A percentile compares a stretch with the other conserved stretches of the same genome.
These are phyloP conservation scores for Ophiostoma perfectum DNA, from an alignment of 2,329 filamentous ascomycete genomes.

Conservation along the genomic window DNA sequence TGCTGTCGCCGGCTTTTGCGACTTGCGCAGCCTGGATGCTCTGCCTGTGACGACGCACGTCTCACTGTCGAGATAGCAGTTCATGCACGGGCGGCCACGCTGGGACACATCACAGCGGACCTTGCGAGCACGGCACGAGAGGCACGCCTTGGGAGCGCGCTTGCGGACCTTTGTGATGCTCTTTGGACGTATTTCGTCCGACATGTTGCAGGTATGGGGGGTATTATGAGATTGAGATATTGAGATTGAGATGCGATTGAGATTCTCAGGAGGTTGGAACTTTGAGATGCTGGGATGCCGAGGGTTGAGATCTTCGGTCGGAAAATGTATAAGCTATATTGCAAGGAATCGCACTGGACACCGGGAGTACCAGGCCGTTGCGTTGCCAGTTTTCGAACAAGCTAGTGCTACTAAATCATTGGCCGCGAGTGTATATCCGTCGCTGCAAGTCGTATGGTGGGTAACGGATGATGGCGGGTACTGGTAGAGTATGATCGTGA, in stretches of 20 bases:
- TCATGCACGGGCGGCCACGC: slow-evolving; percentile 46
- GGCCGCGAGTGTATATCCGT: slow-evolving; percentile 1
- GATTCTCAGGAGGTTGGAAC: not conserved
- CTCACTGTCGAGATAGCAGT: slow-evolving; percentile 48
- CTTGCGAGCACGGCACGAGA: slow-evolving; percentile 48
- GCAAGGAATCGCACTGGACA: not conserved
- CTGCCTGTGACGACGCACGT: slow-evolving; percentile 31
- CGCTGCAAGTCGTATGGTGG: not conserved
- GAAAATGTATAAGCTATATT: not conserved
- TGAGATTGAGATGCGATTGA: too few species aligned
- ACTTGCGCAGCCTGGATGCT: slow-evolving; percentile 22
- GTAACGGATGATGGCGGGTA: not conserved
- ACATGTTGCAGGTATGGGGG: slow-evolving; percentile 7
- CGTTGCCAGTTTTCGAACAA: not conserved
- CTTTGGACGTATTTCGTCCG: slow-evolving; percentile 39
- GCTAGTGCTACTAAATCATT: not conserved
- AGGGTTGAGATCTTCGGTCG: not conserved
- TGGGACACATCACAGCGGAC: slow-evolving; percentile 46
- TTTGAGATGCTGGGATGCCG: not conserved
- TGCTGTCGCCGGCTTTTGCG: slow-evolving; percentile 6
- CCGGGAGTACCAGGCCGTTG: not conserved
- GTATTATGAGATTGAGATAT: not conserved
- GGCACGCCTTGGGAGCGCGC: slow-evolving; percentile 46
- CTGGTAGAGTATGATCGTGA: not conserved
- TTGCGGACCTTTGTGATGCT: slow-evolving; percentile 42